These are phyloP conservation scores for Neurospora cerealis DNA, from an alignment of 495 filamentous ascomycete genomes.

Conservation along the genomic window DNA sequence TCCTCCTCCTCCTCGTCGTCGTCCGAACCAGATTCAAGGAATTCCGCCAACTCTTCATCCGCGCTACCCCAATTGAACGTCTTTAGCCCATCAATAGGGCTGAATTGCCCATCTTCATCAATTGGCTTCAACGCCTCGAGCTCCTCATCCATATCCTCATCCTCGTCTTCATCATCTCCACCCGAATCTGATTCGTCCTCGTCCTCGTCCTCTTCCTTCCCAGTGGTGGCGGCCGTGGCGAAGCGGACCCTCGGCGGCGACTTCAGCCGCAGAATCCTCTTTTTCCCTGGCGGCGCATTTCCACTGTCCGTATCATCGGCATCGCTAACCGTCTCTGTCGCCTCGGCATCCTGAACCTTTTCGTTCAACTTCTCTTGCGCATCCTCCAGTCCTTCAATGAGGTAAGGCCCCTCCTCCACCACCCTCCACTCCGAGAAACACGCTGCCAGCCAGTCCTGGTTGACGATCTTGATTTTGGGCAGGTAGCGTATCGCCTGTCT, in stretches of 20 bases:
- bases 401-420: slow-evolving; percentile 64
- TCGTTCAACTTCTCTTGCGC: slow-evolving; percentile 29
- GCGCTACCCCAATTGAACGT: slow-evolving; percentile 51
- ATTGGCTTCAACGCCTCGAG: slow-evolving; percentile 30
- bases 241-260: background rate
- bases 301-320: slow-evolving; percentile 19
- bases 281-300: background rate
- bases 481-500: slow-evolving; percentile 58
- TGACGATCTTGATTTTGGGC: slow-evolving; percentile 74
- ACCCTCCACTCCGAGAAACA: slow-evolving; percentile 69
- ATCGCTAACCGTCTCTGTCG: slow-evolving; percentile 8
- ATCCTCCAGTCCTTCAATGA: slow-evolving; percentile 41
- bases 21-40: slow-evolving; percentile 51
- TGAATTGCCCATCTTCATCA: slow-evolving; percentile 38
- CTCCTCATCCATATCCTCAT: slow-evolving; percentile 11
- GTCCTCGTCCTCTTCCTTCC: slow-evolving; percentile 37
- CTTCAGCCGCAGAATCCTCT: slow-evolving; percentile 7
- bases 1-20: slow-evolving; percentile 38
- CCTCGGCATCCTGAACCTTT: slow-evolving; percentile 27
- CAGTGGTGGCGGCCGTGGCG: background rate
- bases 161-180: slow-evolving; percentile 34
- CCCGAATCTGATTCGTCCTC: slow-evolving; percentile 32
- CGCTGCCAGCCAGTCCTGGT: slow-evolving; percentile 77
- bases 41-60: slow-evolving; percentile 69
- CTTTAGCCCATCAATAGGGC: slow-evolving; percentile 43